Conservation (phyloP, 2,329 filamentous ascomycete genomes). For the Arthrobotrys iridis region DNA sequence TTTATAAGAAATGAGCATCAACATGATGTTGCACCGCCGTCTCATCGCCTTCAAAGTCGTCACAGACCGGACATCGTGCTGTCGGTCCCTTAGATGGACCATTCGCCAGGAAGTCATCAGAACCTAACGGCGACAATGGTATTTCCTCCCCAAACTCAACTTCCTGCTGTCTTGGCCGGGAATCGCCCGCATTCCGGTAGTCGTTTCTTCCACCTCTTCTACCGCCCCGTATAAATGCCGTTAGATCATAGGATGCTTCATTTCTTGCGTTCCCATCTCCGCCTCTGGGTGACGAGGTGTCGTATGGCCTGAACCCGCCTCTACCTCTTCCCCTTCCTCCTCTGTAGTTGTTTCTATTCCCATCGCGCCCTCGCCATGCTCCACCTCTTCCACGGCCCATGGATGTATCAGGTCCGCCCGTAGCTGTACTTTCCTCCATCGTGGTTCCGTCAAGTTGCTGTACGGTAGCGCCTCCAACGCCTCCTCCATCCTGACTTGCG, state of each 20-base stretch:
- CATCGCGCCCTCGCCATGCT: conserved; percentile 1
- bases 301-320: conserved; percentile 40
- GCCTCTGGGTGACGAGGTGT: conserved; percentile 56
- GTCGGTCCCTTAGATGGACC: conserved; percentile 57
- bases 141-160: background rate
- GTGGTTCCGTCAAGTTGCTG: background rate
- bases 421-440: background rate
- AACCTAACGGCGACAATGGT: conserved; percentile 29
- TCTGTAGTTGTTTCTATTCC: background rate
- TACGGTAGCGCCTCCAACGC: background rate
- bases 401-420: background rate
- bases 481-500: conserved; percentile 23
- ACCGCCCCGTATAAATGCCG: conserved; percentile 64
- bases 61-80: conserved; percentile 72
- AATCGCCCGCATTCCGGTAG: conserved; percentile 57
- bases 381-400: background rate
- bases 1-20: conserved; percentile 66
- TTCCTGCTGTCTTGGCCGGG: background rate
- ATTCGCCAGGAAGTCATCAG: conserved; percentile 50
- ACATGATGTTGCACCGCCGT: conserved; percentile 75
- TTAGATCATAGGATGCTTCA: conserved; percentile 64
- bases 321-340: conserved; percentile 41
- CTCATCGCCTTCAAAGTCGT: conserved; percentile 74
- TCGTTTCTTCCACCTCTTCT: conserved; percentile 37
- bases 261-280: conserved; percentile 59